These are phyloP conservation scores for Stevia rebaudiana DNA, from an alignment of 140 eudicot genomes.

Conservation along the genomic window DNA sequence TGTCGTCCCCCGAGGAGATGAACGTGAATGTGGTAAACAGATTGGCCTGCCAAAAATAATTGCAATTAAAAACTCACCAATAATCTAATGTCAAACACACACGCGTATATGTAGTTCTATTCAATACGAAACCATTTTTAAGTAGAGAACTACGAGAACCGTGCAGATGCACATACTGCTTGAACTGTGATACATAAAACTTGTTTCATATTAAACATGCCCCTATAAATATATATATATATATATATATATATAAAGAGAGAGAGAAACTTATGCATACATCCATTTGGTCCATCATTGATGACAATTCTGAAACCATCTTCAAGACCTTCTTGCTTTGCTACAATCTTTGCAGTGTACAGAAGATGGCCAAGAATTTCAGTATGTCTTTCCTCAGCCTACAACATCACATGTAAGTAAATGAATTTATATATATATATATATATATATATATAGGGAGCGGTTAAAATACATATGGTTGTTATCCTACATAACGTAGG, in stretches of 20 bases:
- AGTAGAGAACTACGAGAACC: neutral
- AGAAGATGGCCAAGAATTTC: constrained; percentile 90
- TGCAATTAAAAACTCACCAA: neutral
- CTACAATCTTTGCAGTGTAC: constrained; percentile 84
- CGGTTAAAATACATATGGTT: no score
- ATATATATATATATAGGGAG: no score
- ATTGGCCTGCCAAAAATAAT: constrained; percentile 64
- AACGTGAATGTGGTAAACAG: constrained; percentile 85
- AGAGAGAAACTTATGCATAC: constrained; percentile 38
- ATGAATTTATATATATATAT: no score
- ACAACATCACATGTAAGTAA: neutral
- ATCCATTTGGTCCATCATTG: constrained; percentile 89
- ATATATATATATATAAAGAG: no score
- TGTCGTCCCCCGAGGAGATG: constrained; percentile 96
- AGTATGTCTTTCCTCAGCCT: constrained; percentile 92
- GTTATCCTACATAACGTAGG: no score
- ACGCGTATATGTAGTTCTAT: neutral
- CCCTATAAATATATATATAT: no score
- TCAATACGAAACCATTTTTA: neutral
- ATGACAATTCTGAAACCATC: constrained; percentile 89
- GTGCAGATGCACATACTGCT: neutral
- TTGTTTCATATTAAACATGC: no score
- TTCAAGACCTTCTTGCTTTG: constrained; percentile 95
- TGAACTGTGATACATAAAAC: neutral
- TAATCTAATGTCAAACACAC: neutral